Evolutionary conservation across 306 rosid species (phyloP).

Genomic region (Castanospermum australe): DNA sequence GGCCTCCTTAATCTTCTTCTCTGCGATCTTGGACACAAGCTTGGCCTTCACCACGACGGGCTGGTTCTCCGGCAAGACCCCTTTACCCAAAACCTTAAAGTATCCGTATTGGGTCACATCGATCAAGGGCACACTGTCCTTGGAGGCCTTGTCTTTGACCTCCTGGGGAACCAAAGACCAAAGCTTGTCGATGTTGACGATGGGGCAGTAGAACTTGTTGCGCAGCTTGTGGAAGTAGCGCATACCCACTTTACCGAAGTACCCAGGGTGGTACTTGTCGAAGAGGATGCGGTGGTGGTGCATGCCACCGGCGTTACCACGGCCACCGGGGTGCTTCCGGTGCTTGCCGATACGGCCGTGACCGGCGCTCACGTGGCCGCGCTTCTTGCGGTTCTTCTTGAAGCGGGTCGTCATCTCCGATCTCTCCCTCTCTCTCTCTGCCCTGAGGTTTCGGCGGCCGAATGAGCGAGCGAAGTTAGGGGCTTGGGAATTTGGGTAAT

Average conservation of each 20-base stretch:
- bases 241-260: slow-evolving; percentile 89
- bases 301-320: slow-evolving; percentile 95
- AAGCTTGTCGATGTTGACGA: slow-evolving; percentile 78
- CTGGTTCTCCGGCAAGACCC: slow-evolving; percentile 54
- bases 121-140: slow-evolving; percentile 56
- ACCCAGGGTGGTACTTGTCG: slow-evolving; percentile 93
- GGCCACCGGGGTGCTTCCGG: slow-evolving; percentile 88
- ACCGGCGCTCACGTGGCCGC: slow-evolving; percentile 90
- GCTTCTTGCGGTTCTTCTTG: slow-evolving; percentile 95
- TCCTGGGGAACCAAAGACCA: slow-evolving; percentile 76
- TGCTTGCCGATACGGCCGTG: slow-evolving; percentile 88
- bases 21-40: slow-evolving; percentile 73
- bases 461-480: neutral
- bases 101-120: slow-evolving; percentile 71
- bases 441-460: slow-evolving; percentile 42
- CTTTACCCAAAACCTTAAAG: slow-evolving; percentile 82
- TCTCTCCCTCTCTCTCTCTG: neutral
- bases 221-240: slow-evolving; percentile 84
- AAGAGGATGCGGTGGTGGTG: slow-evolving; percentile 92
- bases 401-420: slow-evolving; percentile 72
- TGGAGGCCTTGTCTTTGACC: slow-evolving; percentile 67
- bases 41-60: slow-evolving; percentile 82
- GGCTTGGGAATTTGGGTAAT: slow-evolving; percentile 19
- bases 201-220: slow-evolving; percentile 72
- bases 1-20: slow-evolving; percentile 91